Evolutionary conservation across 305 asterid species (phyloP), one percentile per base, ranked within the genome.

Genomic region (Fraxinus nigra): DNA sequence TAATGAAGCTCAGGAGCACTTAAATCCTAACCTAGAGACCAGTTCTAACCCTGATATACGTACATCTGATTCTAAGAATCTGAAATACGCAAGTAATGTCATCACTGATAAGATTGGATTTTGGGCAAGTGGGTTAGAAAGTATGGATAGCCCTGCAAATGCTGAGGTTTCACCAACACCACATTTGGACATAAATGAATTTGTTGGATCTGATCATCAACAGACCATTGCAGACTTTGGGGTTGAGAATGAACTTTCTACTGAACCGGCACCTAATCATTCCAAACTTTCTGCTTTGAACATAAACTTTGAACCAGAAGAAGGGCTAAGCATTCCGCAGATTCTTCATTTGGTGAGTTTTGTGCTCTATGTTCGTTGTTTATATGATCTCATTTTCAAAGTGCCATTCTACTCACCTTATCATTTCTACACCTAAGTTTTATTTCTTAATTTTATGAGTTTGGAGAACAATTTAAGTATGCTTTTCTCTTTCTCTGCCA

Each of bases 301-400:
- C 74, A 76, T 90, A 80, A 90, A 88, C 89, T 82, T 91, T 81
- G 82, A 91, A 83, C 63, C 89, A 40, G 97, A 92, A 40, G 97
- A 92, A 56, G 98, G 92, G 74, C 98, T 94, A 20, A 96, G 99
- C 85, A 94, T 96, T 89, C 98, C 98, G 80, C 98, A 93, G 87
- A 88, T 96, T 86, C 98, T 96, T 89, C 98, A 96, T 90, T 76
- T 89, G 87, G 99, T 96, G 87, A 90, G 99, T 82, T 83, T 73
- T 75, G 74, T 43, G 76, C 76, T 78, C 78, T 83, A 56, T 46
- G 67, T 77, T 54, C 38, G 48, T 61, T 79, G 69, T 51, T 67
- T 77, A 43, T 76, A 38, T 79, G 77, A 24, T 43, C 22, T n/a
- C 54, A 30, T 20, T 78, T 1, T 30, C 74, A 7, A 18, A 5